Base-by-base conservation (phyloP, 225 moss, liverwort and hornwort genomes). In the Takakia lepidozioides region DNA sequence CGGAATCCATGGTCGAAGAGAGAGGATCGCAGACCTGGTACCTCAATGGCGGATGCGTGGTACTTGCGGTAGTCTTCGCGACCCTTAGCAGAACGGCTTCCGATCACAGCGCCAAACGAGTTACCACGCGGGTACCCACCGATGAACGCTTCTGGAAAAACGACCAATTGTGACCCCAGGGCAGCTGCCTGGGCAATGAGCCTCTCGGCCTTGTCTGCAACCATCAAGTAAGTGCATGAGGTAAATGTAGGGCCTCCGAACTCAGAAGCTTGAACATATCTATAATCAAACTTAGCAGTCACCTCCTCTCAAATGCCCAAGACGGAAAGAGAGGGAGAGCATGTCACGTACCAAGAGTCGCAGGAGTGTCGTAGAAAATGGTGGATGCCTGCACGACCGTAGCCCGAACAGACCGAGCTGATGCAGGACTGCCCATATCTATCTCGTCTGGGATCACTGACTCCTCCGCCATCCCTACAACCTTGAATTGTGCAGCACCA, bases 91-190 rank as follows among this genome's bases (percentile, higher is more conserved):
- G 82, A 60, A 2, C 82, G 85, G 51, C 67, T 74, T 35, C 82
- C 84, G 21, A 79, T 55, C 3, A 88, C 46, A 16, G 52, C 78
- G 23, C 84, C 81, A 23, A 88, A 88, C 4, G 54, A 25, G 40
- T 62, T 68, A 1, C 82, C 82, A 16, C 76, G 60, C 25, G 88
- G 79, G 58, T 88, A 88, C 21, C 82, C 85, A 17, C 82, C 84
- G 10, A 88, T 32, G 46, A 84, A 88, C n/a, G 88, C 82, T 71
- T 88, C 84, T 15, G 85, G 82, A 25, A 88, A 88, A 43, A 82
- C 71, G 25, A 81, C 88, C 39, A 88, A 38, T 40, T 82, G 82
- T 27, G 82, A 73, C 14, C 76, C 82, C 48, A 43, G 63, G 19
- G 46, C 44, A 41, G 73, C 66, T 25, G 82, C 78, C 64, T 88